Percentiles rank a stretch among this genome's conserved stretches.
phyloP scores from a whole-genome alignment of 208 protist genomes.

The Trypanosoma boissoni region DNA sequence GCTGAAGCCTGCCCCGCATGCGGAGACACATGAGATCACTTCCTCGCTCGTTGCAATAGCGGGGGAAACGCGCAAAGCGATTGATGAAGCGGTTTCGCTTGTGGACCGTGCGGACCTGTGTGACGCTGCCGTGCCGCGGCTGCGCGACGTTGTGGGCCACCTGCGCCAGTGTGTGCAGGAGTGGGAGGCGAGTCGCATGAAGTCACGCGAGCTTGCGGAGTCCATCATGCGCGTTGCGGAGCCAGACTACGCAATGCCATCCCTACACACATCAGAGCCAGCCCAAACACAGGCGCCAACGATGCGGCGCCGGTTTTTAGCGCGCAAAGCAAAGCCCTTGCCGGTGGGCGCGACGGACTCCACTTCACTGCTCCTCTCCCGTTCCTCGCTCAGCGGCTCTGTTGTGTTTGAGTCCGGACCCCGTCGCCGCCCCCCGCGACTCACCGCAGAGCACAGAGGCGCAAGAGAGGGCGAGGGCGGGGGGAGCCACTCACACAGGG shows the following conservation, averaged over 20 bases:
- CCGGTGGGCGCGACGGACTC: no score
- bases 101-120: not conserved
- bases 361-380: no score
- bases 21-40: slow-evolving; percentile 12
- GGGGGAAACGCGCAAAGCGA: slow-evolving; percentile 15
- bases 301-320: not conserved
- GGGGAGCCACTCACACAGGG: no score
- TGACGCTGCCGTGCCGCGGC: not conserved
- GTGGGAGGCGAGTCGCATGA: not conserved
- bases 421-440: no score
- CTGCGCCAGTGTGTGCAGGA: slow-evolving; percentile 2
- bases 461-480: no score
- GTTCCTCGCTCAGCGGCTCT: no score
- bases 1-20: not conserved
- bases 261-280: not conserved
- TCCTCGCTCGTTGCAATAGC: slow-evolving; percentile 8
- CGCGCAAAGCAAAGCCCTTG: no score
- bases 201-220: slow-evolving; percentile 7
- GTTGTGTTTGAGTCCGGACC: no score
- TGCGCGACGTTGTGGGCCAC: slow-evolving; percentile 7
- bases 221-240: slow-evolving; percentile 14
- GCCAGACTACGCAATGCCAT: slow-evolving; percentile 1
- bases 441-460: no score
- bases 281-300: not conserved
- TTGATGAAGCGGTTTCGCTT: slow-evolving; percentile 7